phyloP scores from a whole-genome alignment of 1,139 yeast genomes.

The Geotrichum restrictum region DNA sequence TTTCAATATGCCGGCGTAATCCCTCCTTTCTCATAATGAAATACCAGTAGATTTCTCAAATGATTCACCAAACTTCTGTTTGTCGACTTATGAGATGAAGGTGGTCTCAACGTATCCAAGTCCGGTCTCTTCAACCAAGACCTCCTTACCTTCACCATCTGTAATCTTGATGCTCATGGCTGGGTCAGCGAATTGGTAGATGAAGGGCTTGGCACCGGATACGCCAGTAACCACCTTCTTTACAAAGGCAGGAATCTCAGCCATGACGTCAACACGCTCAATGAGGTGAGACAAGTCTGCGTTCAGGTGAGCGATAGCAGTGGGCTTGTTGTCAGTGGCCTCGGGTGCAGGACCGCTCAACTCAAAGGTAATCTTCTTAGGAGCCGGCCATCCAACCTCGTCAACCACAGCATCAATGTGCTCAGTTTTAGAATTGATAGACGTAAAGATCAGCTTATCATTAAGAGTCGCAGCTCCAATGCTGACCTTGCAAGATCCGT shows the following conservation, averaged over 20 bases:
- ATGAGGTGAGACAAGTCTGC: conserved; percentile 47
- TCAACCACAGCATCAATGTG: conserved; percentile 56
- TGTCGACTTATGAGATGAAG: conserved; percentile 48
- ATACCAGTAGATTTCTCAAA: too few species aligned
- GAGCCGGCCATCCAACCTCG: conserved; percentile 91
- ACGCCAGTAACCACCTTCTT: conserved; percentile 90
- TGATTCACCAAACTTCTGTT: too few species aligned
- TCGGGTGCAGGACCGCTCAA: conserved; percentile 47
- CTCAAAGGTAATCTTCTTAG: conserved; percentile 59
- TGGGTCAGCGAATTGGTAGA: conserved; percentile 76
- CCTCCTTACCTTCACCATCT: conserved; percentile 30
- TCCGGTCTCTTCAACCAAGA: conserved; percentile 51
- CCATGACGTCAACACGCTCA: conserved; percentile 96
- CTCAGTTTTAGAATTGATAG: conserved; percentile 60
- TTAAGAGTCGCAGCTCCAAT: conserved; percentile 69
- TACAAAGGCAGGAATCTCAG: conserved; percentile 90
- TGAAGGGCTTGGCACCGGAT: conserved; percentile 92
- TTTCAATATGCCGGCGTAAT: too few species aligned
- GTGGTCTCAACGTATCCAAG: conserved; percentile 80
- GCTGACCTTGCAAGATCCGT: conserved; percentile 76
- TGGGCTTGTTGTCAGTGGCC: conserved; percentile 40
- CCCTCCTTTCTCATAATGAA: too few species aligned
- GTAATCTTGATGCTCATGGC: conserved; percentile 36
- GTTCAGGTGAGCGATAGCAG: conserved; percentile 35
- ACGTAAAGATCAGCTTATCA: conserved; percentile 60